Evolutionary conservation across 495 filamentous ascomycete species (phyloP).

Genomic region (Trichoderma erinaceum): DNA sequence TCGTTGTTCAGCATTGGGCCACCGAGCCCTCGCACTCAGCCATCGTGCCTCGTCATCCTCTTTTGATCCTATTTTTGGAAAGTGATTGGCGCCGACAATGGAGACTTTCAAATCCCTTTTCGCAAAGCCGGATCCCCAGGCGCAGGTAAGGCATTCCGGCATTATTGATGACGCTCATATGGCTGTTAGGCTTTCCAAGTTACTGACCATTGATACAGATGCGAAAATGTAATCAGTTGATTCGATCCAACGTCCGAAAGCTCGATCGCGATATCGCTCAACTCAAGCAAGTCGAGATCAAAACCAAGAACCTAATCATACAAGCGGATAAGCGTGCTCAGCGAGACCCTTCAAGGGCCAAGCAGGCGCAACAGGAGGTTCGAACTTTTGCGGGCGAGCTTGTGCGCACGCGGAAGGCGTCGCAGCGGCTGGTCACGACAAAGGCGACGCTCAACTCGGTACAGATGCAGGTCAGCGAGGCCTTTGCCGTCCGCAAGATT

Average conservation of each 20-base stretch:
- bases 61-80: not conserved
- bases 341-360: conserved; percentile 64
- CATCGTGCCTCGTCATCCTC: not conserved
- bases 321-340: conserved; percentile 71
- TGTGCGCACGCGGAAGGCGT: conserved; percentile 71
- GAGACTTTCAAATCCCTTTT: conserved; percentile 81
- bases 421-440: conserved; percentile 65
- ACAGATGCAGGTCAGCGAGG: conserved; percentile 96
- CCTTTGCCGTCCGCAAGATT: conserved; percentile 92
- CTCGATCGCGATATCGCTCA: conserved; percentile 85
- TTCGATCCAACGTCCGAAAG: conserved; percentile 86
- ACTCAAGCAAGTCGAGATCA: conserved; percentile 68
- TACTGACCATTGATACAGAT: conserved; percentile 48
- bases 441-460: conserved; percentile 92
- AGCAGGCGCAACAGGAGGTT: conserved; percentile 69
- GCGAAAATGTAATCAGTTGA: conserved; percentile 90
- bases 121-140: conserved; percentile 86
- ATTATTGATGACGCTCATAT: not conserved
- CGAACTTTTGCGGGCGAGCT: conserved; percentile 85
- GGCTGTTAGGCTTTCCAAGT: not conserved
- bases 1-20: not conserved
- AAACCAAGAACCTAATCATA: conserved; percentile 80
- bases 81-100: conserved; percentile 47
- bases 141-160: conserved; percentile 54
- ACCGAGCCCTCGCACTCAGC: conserved; percentile 4